Evolutionary conservation across 108 stramenopile species (phyloP).

Genomic region (Schizochytrium sp.): DNA sequence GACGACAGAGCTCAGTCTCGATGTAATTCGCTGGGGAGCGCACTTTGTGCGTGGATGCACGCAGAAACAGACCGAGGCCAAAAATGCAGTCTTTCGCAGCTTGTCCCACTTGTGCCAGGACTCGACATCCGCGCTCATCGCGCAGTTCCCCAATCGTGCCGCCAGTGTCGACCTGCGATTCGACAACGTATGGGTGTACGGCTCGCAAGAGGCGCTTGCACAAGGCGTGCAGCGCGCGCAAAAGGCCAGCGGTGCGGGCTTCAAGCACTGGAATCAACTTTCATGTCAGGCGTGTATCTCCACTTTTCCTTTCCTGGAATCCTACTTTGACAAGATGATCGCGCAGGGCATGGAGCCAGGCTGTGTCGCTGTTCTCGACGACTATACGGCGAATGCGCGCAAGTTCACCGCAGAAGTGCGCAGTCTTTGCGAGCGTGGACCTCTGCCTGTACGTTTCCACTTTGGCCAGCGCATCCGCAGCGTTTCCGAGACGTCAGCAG

Average conservation of each 20-base stretch:
- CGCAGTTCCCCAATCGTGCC: neutral
- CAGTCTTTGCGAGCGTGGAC: neutral
- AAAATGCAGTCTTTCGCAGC: neutral
- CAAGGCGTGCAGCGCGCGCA: neutral
- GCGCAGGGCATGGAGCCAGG: neutral
- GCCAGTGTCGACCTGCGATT: neutral
- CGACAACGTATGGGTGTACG: conserved; percentile 6
- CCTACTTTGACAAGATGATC: neutral
- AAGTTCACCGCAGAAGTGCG: neutral
- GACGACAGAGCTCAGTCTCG: neutral
- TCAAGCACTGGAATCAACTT: neutral
- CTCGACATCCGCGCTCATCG: neutral
- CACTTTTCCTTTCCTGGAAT: neutral
- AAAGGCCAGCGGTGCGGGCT: neutral
- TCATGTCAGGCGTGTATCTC: neutral
- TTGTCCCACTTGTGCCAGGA: neutral
- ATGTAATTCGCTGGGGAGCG: neutral
- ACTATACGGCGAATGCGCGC: neutral
- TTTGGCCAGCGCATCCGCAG: neutral
- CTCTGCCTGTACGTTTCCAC: neutral
- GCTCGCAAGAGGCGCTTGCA: neutral
- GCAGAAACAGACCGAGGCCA: neutral
- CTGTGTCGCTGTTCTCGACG: neutral
- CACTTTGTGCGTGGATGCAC: neutral
- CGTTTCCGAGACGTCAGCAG: neutral